phyloP scores from a whole-genome alignment of 805 yeast species.

The Spathaspora hagerdaliae region DNA sequence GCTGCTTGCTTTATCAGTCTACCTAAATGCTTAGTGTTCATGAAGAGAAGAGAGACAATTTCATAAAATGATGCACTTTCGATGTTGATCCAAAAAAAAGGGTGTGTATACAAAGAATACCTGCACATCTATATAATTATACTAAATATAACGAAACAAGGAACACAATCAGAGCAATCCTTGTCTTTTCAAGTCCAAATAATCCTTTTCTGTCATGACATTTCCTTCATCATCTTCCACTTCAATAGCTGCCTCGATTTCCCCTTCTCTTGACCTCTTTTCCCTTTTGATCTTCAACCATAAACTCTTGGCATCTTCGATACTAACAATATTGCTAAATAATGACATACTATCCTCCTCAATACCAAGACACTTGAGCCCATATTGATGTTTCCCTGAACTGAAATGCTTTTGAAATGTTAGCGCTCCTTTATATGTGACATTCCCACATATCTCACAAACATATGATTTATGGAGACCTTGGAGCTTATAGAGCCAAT shows the following conservation, averaged over 20 bases:
- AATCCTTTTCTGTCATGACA: conserved; percentile 80
- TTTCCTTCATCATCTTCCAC: conserved; percentile 93
- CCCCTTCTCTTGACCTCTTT: conserved; percentile 31
- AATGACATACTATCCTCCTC: conserved; percentile 37
- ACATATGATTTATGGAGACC: conserved; percentile 69
- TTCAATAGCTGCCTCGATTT: conserved; percentile 59
- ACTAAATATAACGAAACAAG: no score
- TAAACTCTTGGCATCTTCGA: conserved; percentile 64
- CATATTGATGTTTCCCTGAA: conserved; percentile 67
- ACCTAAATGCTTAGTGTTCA: no score
- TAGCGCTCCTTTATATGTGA: conserved; percentile 66
- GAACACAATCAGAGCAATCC: conserved; percentile 35
- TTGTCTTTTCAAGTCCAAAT: conserved; percentile 81
- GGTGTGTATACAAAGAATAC: no score
- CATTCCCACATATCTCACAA: conserved; percentile 88
- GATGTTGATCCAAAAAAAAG: no score
- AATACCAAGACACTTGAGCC: conserved; percentile 73
- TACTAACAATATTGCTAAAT: conserved; percentile 62
- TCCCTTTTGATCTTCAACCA: conserved; percentile 45
- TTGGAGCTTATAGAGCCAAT: conserved; percentile 86
- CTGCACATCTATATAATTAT: no score
- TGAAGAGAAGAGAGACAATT: no score
- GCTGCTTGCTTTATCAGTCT: no score
- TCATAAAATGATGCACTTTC: no score
- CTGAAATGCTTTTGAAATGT: conserved; percentile 72